Evolutionary conservation across 2,329 filamentous ascomycete genomes (phyloP).

Genomic region (Botryotinia globosa): DNA sequence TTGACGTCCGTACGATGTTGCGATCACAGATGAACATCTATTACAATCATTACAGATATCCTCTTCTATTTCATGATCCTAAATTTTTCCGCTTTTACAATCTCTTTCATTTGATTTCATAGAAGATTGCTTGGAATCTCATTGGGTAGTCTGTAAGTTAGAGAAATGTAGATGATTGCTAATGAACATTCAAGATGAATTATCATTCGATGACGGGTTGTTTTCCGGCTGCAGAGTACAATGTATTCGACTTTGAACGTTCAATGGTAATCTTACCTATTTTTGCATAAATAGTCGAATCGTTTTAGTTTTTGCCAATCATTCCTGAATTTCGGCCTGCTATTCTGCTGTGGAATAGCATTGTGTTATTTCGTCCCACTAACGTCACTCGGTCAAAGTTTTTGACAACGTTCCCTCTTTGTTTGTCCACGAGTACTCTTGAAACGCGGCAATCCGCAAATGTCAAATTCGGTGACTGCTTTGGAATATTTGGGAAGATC

Average conservation of each 20-base stretch:
- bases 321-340: background rate
- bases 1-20: background rate
- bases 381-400: background rate
- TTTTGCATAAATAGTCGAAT: background rate
- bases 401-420: no score
- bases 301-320: background rate
- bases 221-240: no score
- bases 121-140: no score
- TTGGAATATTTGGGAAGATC: background rate
- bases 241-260: background rate
- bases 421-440: background rate
- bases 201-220: background rate
- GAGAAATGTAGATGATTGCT: background rate
- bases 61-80: no score
- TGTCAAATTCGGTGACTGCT: background rate
- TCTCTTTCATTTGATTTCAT: background rate
- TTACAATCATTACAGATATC: background rate
- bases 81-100: accelerated
- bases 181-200: background rate
- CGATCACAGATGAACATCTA: background rate
- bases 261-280: background rate
- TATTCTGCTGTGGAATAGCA: background rate
- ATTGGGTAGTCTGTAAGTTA: background rate
- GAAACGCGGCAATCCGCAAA: background rate
- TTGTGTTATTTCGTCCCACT: background rate